Percentiles rank a stretch among this genome's conserved stretches.
These are phyloP conservation scores for Podospora anserina DNA, from an alignment of 495 filamentous ascomycete species.

Conservation along the genomic window DNA sequence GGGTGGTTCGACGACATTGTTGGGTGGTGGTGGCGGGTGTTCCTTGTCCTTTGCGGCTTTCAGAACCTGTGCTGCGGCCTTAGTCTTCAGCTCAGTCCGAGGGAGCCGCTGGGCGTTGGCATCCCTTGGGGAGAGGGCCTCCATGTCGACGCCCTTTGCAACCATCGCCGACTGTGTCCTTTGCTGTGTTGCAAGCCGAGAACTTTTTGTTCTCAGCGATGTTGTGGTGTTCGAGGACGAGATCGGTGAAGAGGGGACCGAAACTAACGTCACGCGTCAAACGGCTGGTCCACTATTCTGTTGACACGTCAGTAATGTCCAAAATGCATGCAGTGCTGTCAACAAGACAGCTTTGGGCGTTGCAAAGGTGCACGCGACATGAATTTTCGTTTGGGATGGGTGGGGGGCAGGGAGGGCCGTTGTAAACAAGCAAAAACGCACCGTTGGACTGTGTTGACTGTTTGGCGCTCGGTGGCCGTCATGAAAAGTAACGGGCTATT, in stretches of 20 bases:
- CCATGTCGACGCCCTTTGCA: constrained; percentile 53
- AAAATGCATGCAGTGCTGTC: not conserved
- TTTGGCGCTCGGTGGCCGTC: not conserved
- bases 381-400: not conserved
- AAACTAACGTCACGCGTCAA: not conserved
- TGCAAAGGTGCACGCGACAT: not conserved
- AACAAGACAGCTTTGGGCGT: not conserved
- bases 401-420: not conserved
- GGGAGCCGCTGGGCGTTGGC: constrained; percentile 56
- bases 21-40: constrained; percentile 73
- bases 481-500: not conserved
- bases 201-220: not conserved
- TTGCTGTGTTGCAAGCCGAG: not conserved
- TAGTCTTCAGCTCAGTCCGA: constrained; percentile 51
- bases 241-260: not conserved
- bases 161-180: constrained; percentile 19
- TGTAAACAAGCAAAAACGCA: not conserved
- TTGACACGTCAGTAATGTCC: constrained; percentile 2
- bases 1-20: constrained; percentile 69
- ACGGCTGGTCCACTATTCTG: constrained; percentile 5
- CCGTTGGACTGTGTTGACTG: not conserved
- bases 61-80: constrained; percentile 49
- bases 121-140: constrained; percentile 69
- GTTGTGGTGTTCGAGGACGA: not conserved
- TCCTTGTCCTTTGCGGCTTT: constrained; percentile 61